Base-by-base conservation (phyloP, 495 filamentous ascomycete genomes). In the Penicillium ochrochloron region DNA sequence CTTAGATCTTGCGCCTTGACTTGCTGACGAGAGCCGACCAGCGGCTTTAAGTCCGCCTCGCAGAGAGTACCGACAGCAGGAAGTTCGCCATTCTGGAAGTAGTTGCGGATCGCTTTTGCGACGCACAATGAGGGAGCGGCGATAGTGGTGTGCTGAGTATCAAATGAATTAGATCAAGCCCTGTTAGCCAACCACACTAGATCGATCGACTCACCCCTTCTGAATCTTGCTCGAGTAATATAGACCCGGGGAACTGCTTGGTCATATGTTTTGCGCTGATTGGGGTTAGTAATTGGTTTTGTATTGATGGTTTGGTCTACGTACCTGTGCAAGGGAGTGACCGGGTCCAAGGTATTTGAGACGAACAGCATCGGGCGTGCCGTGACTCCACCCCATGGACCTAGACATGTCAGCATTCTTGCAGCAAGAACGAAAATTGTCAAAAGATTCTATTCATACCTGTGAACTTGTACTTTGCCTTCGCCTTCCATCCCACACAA, bases 341-440 rank as follows among this genome's bases (percentile, higher is more conserved):
- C 86, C 0, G 88, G 88, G 56, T 91, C 87, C 15, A 82, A 73
- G 0, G 76, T 80, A 68, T 85, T 89, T 55, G 80, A 83, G 2
- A 90, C 71, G 59, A 91, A 84, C 14, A 91, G 74, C 37, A 91
- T 66, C 0, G 87, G 88, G 64, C 85, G 82, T 0, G 81, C 76
- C 5, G 85, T 88, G 17, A 72, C 66, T 12, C 66, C 73, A 23
- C 68, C 64, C 42, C 70, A 70, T 10, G 75, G 76, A 7, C 73
- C 78, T 81, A 34, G 4, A 25, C 3, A 17, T 7, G 10, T 56
- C n/a, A 37, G 53, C 1, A 21, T 15, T 10, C 8, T 19, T 15
- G 6, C 4, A 55, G 10, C 7, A 35, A 21, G 11, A 56, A 6
- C 2, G 5, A 1, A 17, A 12, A 15, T 11, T 56, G 8, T 12